Evolutionary conservation across 2,329 filamentous ascomycete species (phyloP).

Genomic region (Nigrograna mackinnonii): DNA sequence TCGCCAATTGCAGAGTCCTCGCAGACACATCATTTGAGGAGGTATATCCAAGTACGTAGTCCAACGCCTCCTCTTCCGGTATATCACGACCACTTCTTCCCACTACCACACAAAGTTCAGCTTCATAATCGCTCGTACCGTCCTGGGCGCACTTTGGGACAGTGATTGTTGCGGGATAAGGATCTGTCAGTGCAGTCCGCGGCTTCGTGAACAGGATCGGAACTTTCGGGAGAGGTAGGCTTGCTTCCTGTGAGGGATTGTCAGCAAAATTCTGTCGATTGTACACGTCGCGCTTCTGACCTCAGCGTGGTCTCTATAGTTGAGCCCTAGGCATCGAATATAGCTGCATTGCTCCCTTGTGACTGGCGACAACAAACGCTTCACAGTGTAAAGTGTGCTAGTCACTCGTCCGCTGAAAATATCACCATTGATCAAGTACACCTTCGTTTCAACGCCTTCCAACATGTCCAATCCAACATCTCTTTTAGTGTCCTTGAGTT

Average conservation of each 20-base stretch:
- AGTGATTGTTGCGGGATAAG: not conserved
- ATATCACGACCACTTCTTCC: conserved; percentile 54
- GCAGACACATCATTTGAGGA: conserved; percentile 56
- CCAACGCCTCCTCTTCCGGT: conserved; percentile 40
- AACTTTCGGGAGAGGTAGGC: not conserved
- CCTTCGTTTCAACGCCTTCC: not conserved
- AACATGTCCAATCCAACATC: not conserved
- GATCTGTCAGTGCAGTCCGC: not conserved
- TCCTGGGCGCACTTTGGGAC: not conserved
- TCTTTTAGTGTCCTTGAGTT: not conserved
- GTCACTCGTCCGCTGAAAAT: not conserved
- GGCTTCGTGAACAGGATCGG: not conserved
- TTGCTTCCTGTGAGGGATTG: not conserved
- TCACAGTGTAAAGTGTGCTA: not conserved
- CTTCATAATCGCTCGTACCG: conserved; percentile 11
- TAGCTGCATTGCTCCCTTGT: not conserved
- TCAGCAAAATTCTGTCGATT: not conserved
- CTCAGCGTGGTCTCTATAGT: not conserved
- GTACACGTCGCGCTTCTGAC: not conserved
- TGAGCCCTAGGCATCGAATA: not conserved
- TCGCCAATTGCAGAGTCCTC: conserved; percentile 48
- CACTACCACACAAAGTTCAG: conserved; percentile 44
- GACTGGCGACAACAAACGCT: not conserved
- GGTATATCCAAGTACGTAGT: conserved; percentile 55
- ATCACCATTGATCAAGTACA: not conserved